phyloP scores from a whole-genome alignment of 768 basidiomycete species.

The Epithele typhae region DNA sequence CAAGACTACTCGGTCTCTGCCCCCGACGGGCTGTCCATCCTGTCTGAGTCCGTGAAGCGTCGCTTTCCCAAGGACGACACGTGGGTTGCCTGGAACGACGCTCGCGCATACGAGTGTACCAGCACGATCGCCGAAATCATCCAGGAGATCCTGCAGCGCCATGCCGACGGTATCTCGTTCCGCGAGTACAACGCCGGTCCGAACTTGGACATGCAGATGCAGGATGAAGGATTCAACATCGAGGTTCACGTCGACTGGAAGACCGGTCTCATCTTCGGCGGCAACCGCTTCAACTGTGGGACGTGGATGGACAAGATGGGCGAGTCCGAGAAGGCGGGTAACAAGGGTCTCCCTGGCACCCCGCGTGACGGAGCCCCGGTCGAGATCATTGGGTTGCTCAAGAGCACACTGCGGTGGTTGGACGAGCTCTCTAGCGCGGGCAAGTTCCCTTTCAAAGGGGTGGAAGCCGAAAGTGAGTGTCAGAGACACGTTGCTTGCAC shows the following conservation, averaged over 20 bases:
- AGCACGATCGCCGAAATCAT: slow-evolving; percentile 91
- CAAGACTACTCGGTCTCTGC: slow-evolving; percentile 87
- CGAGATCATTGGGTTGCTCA: slow-evolving; percentile 90
- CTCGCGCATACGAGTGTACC: slow-evolving; percentile 74
- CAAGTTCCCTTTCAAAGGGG: slow-evolving; percentile 88
- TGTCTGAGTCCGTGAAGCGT: slow-evolving; percentile 81
- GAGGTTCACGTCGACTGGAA: slow-evolving; percentile 94
- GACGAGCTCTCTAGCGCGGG: slow-evolving; percentile 57
- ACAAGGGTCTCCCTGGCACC: slow-evolving; percentile 93
- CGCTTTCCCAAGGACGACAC: slow-evolving; percentile 93
- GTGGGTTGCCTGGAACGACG: slow-evolving; percentile 91
- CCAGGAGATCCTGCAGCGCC: slow-evolving; percentile 93
- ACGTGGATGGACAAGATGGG: slow-evolving; percentile 99
- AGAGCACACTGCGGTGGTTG: slow-evolving; percentile 92
- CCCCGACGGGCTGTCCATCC: slow-evolving; percentile 78
- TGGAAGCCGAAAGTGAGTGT: slow-evolving; percentile 68
- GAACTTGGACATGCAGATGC: slow-evolving; percentile 98
- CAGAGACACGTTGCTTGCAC: too few species aligned
- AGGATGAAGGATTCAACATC: slow-evolving; percentile 87
- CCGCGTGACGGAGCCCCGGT: slow-evolving; percentile 95
- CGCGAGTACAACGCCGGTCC: slow-evolving; percentile 96
- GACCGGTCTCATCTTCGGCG: slow-evolving; percentile 87
- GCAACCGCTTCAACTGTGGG: slow-evolving; percentile 82
- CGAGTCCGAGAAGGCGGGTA: slow-evolving; percentile 85
- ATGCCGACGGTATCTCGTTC: slow-evolving; percentile 89